Evolutionary conservation across 2,329 filamentous ascomycete species (phyloP), one percentile per base, ranked within the genome.

Genomic region (Alternaria ethzedia): DNA sequence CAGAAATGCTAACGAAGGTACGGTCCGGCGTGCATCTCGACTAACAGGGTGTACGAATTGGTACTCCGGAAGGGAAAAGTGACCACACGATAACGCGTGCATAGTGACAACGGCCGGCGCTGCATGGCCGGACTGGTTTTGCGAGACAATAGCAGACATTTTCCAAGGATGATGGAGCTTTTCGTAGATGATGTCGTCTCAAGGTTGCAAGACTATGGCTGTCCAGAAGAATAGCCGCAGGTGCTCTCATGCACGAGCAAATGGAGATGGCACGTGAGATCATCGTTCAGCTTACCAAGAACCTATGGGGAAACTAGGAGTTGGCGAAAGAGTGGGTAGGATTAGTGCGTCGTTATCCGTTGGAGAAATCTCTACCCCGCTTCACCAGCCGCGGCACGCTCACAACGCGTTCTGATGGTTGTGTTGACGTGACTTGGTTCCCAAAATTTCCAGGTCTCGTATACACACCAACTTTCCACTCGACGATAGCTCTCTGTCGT

Each of bases 1-100:
- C 4, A 88, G 79, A 64, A 88, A 88, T 0, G 82, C 81, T 6
- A 88, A 77, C 0, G 85, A 88, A 0, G 86, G 86, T 0, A 87
- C 86, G 1, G 82, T 85, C 23, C 80, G 81, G 44, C 81, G 78
- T 4, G 82, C 82, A 6, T 80, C 76, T 8, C 77, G 79, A 43
- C 81, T 79, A 3, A 83, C 80, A 6, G 82, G 81, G 20, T 82
- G 78, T 9, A 86, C 77, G 64, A 86, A 86, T 49, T 83, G 78
- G 32, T 77, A 76, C 55, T 86, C 82, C 0, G 84, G 84, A 6
- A 86, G 79, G 8, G 84, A 85, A 55, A 86, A 76, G 36, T 83
- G 72, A 6, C 77, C 78, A 20, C 66, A 61, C 7, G 73, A 75
- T 8, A 82, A 74, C 10, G 80, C 81, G 63, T 82, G 79, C 3